Base-by-base conservation (phyloP, 345 rosid genomes). In the Toxicodendron radicans region DNA sequence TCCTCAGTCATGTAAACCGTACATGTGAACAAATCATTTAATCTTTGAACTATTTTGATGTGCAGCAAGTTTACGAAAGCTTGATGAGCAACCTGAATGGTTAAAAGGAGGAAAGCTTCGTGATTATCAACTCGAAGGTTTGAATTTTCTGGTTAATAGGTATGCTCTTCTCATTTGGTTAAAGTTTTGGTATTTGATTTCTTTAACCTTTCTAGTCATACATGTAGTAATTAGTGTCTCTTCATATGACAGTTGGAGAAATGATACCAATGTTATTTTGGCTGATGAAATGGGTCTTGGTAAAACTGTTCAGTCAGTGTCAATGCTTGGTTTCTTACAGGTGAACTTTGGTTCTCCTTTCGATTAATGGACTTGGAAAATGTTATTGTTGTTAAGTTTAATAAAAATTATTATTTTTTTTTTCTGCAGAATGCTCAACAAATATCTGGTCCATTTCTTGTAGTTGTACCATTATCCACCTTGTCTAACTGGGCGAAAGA, bases 211-310 rank as follows among this genome's bases (percentile, higher is more conserved):
- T n/a, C 13, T 49, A 10, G 52, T 72, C 45, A 41, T 65, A 48
- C 48, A 71, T 67, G 30, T 72, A 61, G 52, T 70, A 69, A 58
- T 60, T 65, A 38, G 14, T 65, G 49, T 74, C 64, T 74, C 58
- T 70, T 63, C 60, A 43, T 66, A 64, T 76, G 61, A 59, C 91
- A 96, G 99, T 83, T 96, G 99, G 99, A 89, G 95, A 83, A 93
- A 93, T 82, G 97, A 93, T 81, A 96, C 99, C n/a, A 96, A 96
- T 86, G 99, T 96, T 78, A 96, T 96, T 80, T 88, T 96, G 84
- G 99, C 99, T 76, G 98, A 96, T 80, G 99, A 96, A 81, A 96
- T 96, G 99, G 99, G 99, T 83, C 99, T 96, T 60, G 99, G 99
- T 68, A 96, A 96, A 88, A 96, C 99, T 71, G 98, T 96, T 70